A percentile compares a stretch with the other conserved stretches of the same genome.
These are phyloP conservation scores for Aspergillus campestris DNA, from an alignment of 495 filamentous ascomycete genomes.

Conservation along the genomic window DNA sequence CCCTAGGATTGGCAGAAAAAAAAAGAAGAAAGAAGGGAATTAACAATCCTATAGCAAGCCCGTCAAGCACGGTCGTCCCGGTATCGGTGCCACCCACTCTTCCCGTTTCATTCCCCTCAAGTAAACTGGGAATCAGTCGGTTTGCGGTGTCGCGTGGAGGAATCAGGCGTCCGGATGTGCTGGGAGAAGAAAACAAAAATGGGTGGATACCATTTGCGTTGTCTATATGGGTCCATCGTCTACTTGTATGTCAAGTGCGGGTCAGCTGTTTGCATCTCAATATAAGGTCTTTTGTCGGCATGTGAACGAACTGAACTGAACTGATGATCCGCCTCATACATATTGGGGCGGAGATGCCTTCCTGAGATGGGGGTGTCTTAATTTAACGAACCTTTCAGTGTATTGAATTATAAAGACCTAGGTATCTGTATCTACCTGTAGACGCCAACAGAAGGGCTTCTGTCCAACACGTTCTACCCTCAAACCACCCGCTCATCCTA, in stretches of 20 bases:
- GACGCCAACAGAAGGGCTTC: too few species aligned
- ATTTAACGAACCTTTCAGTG: too few species aligned
- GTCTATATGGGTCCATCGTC: slow-evolving; percentile 25
- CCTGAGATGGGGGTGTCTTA: not conserved
- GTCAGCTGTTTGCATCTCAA: slow-evolving; percentile 42
- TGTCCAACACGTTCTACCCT: too few species aligned
- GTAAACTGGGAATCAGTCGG: slow-evolving; percentile 53
- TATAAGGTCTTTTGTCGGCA: slow-evolving; percentile 42
- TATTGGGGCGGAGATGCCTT: not conserved
- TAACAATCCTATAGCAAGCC: slow-evolving; percentile 67
- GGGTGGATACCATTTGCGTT: slow-evolving; percentile 28
- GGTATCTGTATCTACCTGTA: too few species aligned
- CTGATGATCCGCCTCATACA: slow-evolving; percentile 3
- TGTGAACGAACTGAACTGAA: slow-evolving; percentile 21
- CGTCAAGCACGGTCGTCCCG: slow-evolving; percentile 99
- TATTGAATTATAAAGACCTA: too few species aligned
- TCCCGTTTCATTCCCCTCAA: slow-evolving; percentile 99
- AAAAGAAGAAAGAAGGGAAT: too few species aligned
- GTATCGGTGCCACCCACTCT: slow-evolving; percentile 99
- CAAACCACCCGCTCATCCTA: too few species aligned
- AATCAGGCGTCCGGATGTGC: slow-evolving; percentile 23
- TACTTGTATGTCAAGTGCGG: slow-evolving; percentile 42
- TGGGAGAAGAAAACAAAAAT: slow-evolving; percentile 29
- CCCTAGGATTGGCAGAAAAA: too few species aligned
- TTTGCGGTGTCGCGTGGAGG: slow-evolving; percentile 37